A percentile compares a stretch with the other conserved stretches of the same genome.
phyloP scores from a whole-genome alignment of 768 basidiomycete species.

The Tulasnella sp. region DNA sequence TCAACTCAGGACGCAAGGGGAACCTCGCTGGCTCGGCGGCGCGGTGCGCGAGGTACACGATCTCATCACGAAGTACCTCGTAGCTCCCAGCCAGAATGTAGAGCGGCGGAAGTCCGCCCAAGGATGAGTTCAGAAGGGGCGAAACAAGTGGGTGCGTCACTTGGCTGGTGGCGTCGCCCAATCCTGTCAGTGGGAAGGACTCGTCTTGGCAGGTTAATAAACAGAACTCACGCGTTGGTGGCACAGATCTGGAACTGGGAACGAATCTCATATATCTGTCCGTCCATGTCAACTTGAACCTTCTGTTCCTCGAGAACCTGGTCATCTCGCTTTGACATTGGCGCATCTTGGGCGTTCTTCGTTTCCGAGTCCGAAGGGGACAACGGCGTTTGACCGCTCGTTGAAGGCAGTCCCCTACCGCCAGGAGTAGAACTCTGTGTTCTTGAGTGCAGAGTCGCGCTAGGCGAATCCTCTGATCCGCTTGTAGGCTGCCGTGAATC shows the following conservation, averaged over 20 bases:
- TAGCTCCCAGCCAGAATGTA: slow-evolving; percentile 80
- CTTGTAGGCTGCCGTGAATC: not conserved
- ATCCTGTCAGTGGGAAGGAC: not conserved
- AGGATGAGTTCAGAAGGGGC: slow-evolving; percentile 61
- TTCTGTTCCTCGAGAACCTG: slow-evolving; percentile 12
- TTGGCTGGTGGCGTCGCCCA: slow-evolving; percentile 36
- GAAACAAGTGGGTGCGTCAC: slow-evolving; percentile 73
- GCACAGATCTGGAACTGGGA: slow-evolving; percentile 85
- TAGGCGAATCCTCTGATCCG: not conserved
- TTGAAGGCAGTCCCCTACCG: not conserved
- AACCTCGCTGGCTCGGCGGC: slow-evolving; percentile 79
- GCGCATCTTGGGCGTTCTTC: not conserved
- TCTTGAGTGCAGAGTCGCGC: not conserved
- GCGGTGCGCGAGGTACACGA: slow-evolving; percentile 85
- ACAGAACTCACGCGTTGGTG: slow-evolving; percentile 45
- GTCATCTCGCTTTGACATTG: not conserved
- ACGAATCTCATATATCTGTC: slow-evolving; percentile 38
- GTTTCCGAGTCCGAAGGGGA: not conserved
- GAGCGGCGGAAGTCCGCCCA: slow-evolving; percentile 88
- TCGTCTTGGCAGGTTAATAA: not conserved
- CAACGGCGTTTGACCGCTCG: not conserved
- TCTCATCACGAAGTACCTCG: slow-evolving; percentile 90
- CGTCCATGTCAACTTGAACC: slow-evolving; percentile 35
- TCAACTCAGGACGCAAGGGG: slow-evolving; percentile 42
- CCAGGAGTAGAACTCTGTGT: not conserved